Base-by-base conservation (phyloP, 257 asterid genomes). In the Primulina huaijiensis region DNA sequence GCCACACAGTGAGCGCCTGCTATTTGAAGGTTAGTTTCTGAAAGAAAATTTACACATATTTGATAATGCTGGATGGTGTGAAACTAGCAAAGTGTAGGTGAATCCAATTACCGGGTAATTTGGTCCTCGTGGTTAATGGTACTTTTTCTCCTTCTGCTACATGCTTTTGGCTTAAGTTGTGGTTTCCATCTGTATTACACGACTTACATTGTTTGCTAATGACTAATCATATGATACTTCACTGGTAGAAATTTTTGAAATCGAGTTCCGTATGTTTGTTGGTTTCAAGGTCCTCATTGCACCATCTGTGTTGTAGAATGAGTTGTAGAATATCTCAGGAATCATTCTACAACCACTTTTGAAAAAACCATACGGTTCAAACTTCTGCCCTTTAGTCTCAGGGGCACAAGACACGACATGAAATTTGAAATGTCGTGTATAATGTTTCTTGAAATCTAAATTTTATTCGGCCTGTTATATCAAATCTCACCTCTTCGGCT, bases 81-180 rank as follows among this genome's bases (percentile, higher is more conserved):
- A 40, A 57, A 10, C 56, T 34, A 21, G 19, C 31, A 2, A 60
- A 27, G 50, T 60, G 20, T 23, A 38, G 69, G 55, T 62, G 25
- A n/a, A 50, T 71, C 63, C 69, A 62, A 6, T 2, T 31, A 21
- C 37, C 53, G 27, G 68, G 43, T 60, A 6, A 34, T 37, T 56
- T 67, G 3, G 60, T 33, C 16, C 37, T 56, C 63, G 0, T 23
- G 25, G 40, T 16, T 29, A 17, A 43, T 43, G 30, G 53, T 43
- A 43, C 1, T 6, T 31, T 60, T 50, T 20, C 35, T 21, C 9
- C 21, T 37, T n/a, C 57, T 64, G 69, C 31, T 38, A 37, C 7
- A 37, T 21, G 7, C 20, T 46, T 8, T 10, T 46, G 25, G 23
- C 7, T 50, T 8, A 50, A 50, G 56, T 50, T 7, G 16, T 0